phyloP scores from a whole-genome alignment of 176 grass and related monocot genomes.

The Canna indica region DNA sequence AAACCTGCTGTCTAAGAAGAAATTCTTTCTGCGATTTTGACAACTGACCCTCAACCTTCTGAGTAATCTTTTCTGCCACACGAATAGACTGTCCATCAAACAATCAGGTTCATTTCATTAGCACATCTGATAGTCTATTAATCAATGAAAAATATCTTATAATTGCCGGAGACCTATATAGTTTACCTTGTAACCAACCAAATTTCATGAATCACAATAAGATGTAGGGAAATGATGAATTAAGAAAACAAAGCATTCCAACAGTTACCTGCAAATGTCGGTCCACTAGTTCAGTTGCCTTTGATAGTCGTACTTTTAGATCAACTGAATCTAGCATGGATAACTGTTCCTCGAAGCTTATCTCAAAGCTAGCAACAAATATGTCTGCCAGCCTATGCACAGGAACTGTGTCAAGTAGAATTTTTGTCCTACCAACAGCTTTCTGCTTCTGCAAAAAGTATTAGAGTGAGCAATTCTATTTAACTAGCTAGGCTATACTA shows the following conservation, averaged over 20 bases:
- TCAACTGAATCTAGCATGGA: slow-evolving; percentile 96
- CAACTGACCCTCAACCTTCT: slow-evolving; percentile 93
- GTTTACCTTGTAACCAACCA: background rate
- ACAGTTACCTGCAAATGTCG: slow-evolving; percentile 83
- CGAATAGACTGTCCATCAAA: slow-evolving; percentile 66
- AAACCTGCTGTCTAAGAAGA: slow-evolving; percentile 89
- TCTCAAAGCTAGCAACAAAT: slow-evolving; percentile 99
- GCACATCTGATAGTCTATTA: background rate
- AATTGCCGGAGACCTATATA: background rate
- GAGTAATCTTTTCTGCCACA: slow-evolving; percentile 99
- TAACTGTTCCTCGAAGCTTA: slow-evolving; percentile 96
- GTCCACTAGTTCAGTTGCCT: slow-evolving; percentile 91
- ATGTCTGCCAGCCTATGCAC: slow-evolving; percentile 94
- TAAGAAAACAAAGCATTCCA: background rate
- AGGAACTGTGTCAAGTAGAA: slow-evolving; percentile 94
- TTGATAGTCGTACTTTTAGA: slow-evolving; percentile 86
- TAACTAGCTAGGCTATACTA: background rate
- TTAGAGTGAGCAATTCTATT: background rate
- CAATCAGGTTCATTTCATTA: background rate
- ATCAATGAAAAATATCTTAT: background rate
- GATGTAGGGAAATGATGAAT: background rate
- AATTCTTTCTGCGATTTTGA: slow-evolving; percentile 97
- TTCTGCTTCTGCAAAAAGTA: slow-evolving; percentile 70
- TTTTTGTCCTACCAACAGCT: slow-evolving; percentile 83
- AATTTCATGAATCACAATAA: background rate